phyloP scores from a whole-genome alignment of 108 stramenopile genomes.

The Cylindrotheca fusiformis region DNA sequence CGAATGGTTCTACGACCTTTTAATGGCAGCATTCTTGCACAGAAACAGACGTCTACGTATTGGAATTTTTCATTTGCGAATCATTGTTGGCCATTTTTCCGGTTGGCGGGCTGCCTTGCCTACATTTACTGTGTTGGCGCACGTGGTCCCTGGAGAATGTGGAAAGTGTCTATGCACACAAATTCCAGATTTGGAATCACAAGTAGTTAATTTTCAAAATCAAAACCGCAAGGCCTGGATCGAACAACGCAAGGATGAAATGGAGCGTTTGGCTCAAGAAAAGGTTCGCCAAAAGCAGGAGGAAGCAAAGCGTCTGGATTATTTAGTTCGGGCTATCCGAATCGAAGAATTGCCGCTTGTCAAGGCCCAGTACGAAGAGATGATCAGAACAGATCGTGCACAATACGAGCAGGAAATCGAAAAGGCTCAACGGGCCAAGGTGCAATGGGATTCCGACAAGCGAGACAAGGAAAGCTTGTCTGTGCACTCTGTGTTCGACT shows the following conservation, averaged over 20 bases:
- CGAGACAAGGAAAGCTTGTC: constrained; percentile 55
- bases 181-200: too few relatives aligned
- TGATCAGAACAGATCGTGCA: constrained; percentile 59
- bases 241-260: constrained; percentile 91
- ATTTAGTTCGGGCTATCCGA: constrained; percentile 89
- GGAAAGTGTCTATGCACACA: too few relatives aligned
- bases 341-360: constrained; percentile 91
- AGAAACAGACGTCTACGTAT: too few relatives aligned
- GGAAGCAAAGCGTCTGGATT: constrained; percentile 80
- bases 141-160: too few relatives aligned
- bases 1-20: too few relatives aligned
- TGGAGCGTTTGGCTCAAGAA: constrained; percentile 77
- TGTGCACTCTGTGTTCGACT: constrained; percentile 53
- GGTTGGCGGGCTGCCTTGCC: too few relatives aligned
- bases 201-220: too few relatives aligned
- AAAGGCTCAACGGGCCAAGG: constrained; percentile 58
- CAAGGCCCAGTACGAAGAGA: constrained; percentile 70
- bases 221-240: constrained; percentile 87
- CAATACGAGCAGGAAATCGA: constrained; percentile 75
- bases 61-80: too few relatives aligned
- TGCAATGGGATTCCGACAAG: constrained; percentile 74
- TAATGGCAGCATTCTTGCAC: too few relatives aligned
- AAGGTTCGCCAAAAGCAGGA: constrained; percentile 59
- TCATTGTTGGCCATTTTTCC: too few relatives aligned
- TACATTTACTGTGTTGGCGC: too few relatives aligned